Conservation (phyloP, 2,329 filamentous ascomycete species). For the Talaromyces albobiverticillius region DNA sequence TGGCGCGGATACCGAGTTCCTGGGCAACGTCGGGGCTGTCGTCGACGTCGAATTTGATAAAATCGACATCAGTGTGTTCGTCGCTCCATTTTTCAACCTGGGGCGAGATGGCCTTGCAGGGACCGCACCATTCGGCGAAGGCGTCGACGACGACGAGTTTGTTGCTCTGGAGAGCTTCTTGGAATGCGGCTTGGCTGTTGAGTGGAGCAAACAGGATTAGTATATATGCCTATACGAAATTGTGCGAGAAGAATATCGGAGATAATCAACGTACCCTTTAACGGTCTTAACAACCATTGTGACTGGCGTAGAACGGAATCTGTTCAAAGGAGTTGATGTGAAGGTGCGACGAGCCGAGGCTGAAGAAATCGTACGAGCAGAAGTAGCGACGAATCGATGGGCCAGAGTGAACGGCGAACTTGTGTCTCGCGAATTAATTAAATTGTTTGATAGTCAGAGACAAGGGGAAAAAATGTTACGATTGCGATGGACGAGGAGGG, state of each 20-base stretch:
- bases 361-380: neutral
- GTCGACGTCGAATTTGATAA: conserved; percentile 92
- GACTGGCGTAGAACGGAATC: conserved; percentile 41
- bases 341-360: conserved; percentile 21
- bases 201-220: conserved; percentile 9
- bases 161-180: conserved; percentile 45
- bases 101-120: conserved; percentile 88
- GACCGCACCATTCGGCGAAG: conserved; percentile 89
- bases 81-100: conserved; percentile 64
- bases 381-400: neutral
- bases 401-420: conserved; percentile 23
- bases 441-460: conserved; percentile 8
- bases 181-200: conserved; percentile 59
- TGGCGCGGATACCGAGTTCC: conserved; percentile 78
- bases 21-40: conserved; percentile 70
- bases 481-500: too few species aligned
- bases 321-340: conserved; percentile 29
- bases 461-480: conserved; percentile 22
- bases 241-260: conserved; percentile 9
- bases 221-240: conserved; percentile 8
- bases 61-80: conserved; percentile 61
- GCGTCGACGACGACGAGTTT: conserved; percentile 75
- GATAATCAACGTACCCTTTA: conserved; percentile 42
- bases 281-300: conserved; percentile 48
- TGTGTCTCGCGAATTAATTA: neutral